Evolutionary conservation across 768 basidiomycete genomes (phyloP), one percentile per base, ranked within the genome.

Genomic region (Gautieria morchelliformis): DNA sequence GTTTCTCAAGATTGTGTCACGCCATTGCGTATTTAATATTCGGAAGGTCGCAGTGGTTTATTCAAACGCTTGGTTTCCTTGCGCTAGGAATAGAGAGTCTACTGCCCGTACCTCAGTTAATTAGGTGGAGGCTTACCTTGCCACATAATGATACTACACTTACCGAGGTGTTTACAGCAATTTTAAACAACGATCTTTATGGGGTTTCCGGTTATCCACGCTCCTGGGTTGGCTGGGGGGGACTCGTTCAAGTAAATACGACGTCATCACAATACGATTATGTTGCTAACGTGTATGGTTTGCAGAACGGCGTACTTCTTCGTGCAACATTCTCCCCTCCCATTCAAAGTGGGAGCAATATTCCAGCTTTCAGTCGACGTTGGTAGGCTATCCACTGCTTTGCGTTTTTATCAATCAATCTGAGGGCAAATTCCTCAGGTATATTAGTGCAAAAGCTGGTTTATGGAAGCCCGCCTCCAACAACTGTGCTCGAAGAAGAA

Each of bases 71-170:
- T 20, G 90, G 90, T 0, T 93, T 89, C 64, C 62, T 87, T 41
- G 87, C 90, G 0, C 67, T 93, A 24, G 90, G 91, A 12, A 72
- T 93, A 24, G 90, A 92, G 69, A 92, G 89, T 62, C 89, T 86
- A 3, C 70, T 93, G n/a, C 90, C 90, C 7, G 78, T 93, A 55
- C 90, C 90, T 4, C 90, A 93, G 64, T 72, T 93, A 41, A 76
- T 89, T 58, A 90, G 85, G 90, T 84, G 58, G 19, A 70, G 20
- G 54, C 65, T 58, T 14, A 37, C 14, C 35, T 37, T 2, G 14
- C 35, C 35, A 37, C 10, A 37, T 14, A 37, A 37, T 9, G 35
- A 14, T 37, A 9, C 35, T 37, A 37, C 22, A 47, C 30, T 15
- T 58, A 56, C 11, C 20, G 20, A 58, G 49, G 7, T 24, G 32